phyloP scores from a whole-genome alignment of 1,284 basidiomycete species.

The Testicularia cyperi region DNA sequence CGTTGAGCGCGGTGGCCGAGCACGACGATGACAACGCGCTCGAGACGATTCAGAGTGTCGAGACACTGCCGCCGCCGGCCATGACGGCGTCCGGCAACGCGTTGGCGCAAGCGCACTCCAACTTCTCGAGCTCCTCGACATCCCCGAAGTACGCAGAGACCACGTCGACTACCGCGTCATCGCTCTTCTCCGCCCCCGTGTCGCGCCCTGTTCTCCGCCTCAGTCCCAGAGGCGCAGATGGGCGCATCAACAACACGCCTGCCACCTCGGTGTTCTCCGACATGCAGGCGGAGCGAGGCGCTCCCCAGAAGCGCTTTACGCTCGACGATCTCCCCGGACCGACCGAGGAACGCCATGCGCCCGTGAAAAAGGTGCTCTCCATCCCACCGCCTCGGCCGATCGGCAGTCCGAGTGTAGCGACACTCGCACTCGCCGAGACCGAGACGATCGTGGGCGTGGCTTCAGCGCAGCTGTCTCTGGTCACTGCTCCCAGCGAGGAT shows the following conservation, averaged over 20 bases:
- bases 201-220: conserved; percentile 1
- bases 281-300: conserved; percentile 20
- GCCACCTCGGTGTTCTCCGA: conserved; percentile 35
- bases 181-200: conserved; percentile 9
- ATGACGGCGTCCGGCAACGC: too few species aligned
- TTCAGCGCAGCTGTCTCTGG: conserved; percentile 27
- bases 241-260: conserved; percentile 35
- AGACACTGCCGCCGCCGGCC: too few species aligned
- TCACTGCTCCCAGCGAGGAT: conserved; percentile 9
- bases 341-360: conserved; percentile 27
- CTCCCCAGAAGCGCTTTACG: conserved; percentile 1
- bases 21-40: too few species aligned
- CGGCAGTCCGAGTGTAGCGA: neutral
- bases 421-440: conserved; percentile 6
- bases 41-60: too few species aligned
- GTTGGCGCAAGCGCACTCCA: neutral
- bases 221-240: conserved; percentile 8
- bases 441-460: conserved; percentile 52
- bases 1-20: too few species aligned
- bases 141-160: too few species aligned
- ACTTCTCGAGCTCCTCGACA: conserved; percentile 12
- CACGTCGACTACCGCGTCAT: neutral
- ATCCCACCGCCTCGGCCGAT: conserved; percentile 22
- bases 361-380: conserved; percentile 39
- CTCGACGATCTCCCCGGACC: conserved; percentile 39